A percentile compares a stretch with the other conserved stretches of the same genome.
These are phyloP conservation scores for Suillus bovinus DNA, from an alignment of 768 basidiomycete species.

Conservation along the genomic window DNA sequence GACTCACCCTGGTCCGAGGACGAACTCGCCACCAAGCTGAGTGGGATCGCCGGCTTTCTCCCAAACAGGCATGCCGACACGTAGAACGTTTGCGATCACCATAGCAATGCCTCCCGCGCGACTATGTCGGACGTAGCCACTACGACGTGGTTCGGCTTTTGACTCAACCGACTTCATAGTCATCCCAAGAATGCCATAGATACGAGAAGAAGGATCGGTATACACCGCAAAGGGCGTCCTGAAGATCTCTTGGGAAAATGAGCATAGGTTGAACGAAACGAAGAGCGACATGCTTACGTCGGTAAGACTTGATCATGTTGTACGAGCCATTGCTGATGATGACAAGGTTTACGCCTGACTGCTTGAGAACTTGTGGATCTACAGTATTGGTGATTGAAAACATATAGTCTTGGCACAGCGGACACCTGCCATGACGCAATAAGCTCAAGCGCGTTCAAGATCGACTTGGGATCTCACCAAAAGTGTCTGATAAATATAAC, in stretches of 20 bases:
- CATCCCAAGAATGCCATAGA: conserved; percentile 82
- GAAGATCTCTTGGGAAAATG: conserved; percentile 56
- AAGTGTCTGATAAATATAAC: conserved; percentile 89
- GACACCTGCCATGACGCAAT: conserved; percentile 50
- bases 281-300: conserved; percentile 40
- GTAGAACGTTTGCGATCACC: conserved; percentile 69
- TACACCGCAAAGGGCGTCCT: conserved; percentile 72
- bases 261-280: not conserved
- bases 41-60: conserved; percentile 73
- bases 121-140: conserved; percentile 70
- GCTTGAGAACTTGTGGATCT: conserved; percentile 45
- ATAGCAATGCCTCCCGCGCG: conserved; percentile 67
- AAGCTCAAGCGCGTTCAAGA: conserved; percentile 5
- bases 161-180: conserved; percentile 45
- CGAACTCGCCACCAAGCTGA: conserved; percentile 91
- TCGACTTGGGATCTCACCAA: conserved; percentile 43
- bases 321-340: conserved; percentile 80
- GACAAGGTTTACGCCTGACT: conserved; percentile 58
- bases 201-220: conserved; percentile 68
- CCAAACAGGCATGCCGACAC: conserved; percentile 80
- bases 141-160: conserved; percentile 43
- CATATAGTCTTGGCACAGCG: conserved; percentile 87
- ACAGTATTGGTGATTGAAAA: conserved; percentile 56
- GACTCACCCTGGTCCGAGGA: conserved; percentile 63
- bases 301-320: conserved; percentile 75